These are phyloP conservation scores for Saprolegnia diclina DNA, from an alignment of 352 stramenopile genomes.

Conservation along the genomic window DNA sequence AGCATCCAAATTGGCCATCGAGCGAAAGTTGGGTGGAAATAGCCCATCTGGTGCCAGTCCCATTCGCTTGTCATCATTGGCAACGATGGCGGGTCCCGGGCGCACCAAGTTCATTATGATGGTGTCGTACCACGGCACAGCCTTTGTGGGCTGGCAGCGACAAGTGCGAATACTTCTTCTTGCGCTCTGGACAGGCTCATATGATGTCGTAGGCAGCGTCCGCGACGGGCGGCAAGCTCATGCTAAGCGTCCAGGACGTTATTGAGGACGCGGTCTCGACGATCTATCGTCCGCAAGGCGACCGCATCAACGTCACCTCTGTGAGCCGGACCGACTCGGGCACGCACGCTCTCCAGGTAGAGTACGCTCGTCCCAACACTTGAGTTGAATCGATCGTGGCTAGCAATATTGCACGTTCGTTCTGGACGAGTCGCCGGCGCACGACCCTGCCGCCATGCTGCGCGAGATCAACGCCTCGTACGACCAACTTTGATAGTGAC, in stretches of 20 bases:
- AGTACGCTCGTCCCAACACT: constrained; percentile 16
- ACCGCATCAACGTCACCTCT: constrained; percentile 74
- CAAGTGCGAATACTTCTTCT: constrained; percentile 29
- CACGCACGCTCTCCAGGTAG: constrained; percentile 80
- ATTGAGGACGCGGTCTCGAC: constrained; percentile 64
- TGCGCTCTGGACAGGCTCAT: background rate
- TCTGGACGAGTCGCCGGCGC: constrained; percentile 36
- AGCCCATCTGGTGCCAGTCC: background rate
- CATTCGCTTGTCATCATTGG: background rate
- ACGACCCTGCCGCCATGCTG: constrained; percentile 42
- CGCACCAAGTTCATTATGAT: constrained; percentile 27
- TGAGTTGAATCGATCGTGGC: constrained; percentile 22
- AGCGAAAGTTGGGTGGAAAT: background rate
- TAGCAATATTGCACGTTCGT: constrained; percentile 84
- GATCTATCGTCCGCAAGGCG: constrained; percentile 32
- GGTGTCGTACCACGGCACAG: constrained; percentile 58
- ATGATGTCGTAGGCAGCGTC: constrained; percentile 3
- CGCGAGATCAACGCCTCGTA: constrained; percentile 52
- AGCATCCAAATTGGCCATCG: too few species aligned
- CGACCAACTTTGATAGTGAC: background rate
- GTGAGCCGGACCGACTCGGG: constrained; percentile 78
- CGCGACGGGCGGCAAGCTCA: constrained; percentile 41
- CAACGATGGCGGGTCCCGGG: too few species aligned
- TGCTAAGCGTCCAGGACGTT: constrained; percentile 71
- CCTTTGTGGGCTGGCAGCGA: constrained; percentile 75